These are phyloP conservation scores for Corymbia calophylla DNA, from an alignment of 441 rosid genomes.

Conservation along the genomic window DNA sequence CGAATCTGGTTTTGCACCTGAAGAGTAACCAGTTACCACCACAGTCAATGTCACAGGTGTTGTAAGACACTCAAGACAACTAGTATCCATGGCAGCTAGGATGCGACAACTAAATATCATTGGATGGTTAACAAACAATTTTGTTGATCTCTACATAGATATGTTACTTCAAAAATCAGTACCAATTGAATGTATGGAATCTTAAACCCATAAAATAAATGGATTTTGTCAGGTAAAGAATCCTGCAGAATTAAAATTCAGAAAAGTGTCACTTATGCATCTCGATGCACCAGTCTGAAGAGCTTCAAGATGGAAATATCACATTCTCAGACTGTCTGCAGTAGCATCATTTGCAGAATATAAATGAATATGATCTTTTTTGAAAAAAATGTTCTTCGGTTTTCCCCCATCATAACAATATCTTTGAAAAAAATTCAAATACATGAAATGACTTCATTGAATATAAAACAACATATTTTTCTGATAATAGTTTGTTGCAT, in stretches of 20 bases:
- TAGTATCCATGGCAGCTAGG: neutral
- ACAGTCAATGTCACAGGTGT: neutral
- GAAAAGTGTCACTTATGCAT: neutral
- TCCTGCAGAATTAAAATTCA: neutral
- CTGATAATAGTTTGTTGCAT: neutral
- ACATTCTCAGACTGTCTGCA: neutral
- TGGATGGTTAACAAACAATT: neutral
- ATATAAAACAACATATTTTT: neutral
- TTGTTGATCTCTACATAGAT: neutral
- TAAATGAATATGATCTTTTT: neutral
- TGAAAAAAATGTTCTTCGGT: neutral
- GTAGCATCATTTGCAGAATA: neutral
- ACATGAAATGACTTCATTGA: neutral
- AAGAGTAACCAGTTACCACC: conserved; percentile 4
- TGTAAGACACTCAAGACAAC: neutral
- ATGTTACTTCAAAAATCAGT: neutral
- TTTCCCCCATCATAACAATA: neutral
- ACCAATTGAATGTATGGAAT: neutral
- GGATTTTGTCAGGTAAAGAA: neutral
- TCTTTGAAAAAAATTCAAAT: neutral
- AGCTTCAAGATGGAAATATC: neutral
- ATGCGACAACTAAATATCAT: neutral
- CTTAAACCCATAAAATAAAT: neutral
- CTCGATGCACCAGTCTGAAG: neutral
- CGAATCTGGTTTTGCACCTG: conserved; percentile 88